Percentiles rank a stretch among this genome's conserved stretches.
phyloP scores from a whole-genome alignment of 148 eudicot species.

The Rheum nobile region DNA sequence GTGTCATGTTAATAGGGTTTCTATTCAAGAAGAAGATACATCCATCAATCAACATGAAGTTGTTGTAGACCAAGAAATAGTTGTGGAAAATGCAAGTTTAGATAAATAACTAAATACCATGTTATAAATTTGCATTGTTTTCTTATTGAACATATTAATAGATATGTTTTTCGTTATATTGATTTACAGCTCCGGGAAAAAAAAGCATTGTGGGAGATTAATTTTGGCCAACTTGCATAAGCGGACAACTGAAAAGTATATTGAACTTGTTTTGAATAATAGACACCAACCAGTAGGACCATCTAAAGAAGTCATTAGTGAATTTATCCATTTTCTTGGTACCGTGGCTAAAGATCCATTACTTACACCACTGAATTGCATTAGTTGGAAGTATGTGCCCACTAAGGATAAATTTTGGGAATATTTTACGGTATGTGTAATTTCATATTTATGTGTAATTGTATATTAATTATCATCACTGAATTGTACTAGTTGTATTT shows the following conservation, averaged over 20 bases:
- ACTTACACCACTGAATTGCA: neutral
- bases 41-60: no score
- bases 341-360: neutral
- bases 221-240: neutral
- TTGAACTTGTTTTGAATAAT: neutral
- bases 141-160: no score
- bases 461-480: no score
- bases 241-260: neutral
- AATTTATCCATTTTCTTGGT: neutral
- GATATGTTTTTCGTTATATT: no score
- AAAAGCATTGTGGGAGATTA: neutral
- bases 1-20: no score
- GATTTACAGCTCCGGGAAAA: neutral
- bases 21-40: neutral
- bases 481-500: no score
- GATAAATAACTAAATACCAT: no score
- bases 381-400: neutral
- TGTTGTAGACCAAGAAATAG: no score
- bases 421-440: neutral
- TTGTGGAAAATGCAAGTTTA: no score
- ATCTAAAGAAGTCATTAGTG: neutral
- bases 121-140: no score
- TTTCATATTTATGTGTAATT: no score
- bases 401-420: neutral
- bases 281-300: neutral